Evolutionary conservation across 148 eudicot species (phyloP).

Genomic region (Salicornia ramosissima): DNA sequence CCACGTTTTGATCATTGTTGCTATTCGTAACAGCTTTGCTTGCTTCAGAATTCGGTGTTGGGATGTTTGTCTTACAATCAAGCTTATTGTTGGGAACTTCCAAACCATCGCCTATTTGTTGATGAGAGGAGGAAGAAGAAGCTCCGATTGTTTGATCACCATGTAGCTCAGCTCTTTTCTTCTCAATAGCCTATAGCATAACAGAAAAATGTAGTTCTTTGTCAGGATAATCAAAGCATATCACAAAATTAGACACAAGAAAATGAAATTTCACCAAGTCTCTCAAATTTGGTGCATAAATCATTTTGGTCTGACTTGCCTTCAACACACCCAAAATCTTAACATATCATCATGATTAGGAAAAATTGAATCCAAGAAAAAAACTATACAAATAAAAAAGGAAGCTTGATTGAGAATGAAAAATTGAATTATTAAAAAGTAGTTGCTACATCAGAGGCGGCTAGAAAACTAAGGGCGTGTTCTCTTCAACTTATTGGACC

Average conservation of each 20-base stretch:
- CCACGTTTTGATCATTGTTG: constrained; percentile 34
- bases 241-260: neutral
- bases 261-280: neutral
- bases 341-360: too few relatives aligned
- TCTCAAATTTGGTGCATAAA: too few relatives aligned
- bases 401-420: too few relatives aligned
- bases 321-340: too few relatives aligned
- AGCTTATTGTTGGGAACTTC: constrained; percentile 32
- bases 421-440: too few relatives aligned
- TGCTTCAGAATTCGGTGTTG: constrained; percentile 25
- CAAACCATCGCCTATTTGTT: constrained; percentile 9
- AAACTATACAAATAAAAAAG: too few relatives aligned
- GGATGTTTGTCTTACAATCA: constrained; percentile 28
- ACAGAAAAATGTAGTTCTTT: neutral
- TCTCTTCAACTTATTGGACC: too few relatives aligned
- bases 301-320: too few relatives aligned
- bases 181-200: constrained; percentile 50
- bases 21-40: constrained; percentile 27
- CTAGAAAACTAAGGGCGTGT: too few relatives aligned
- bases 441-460: too few relatives aligned
- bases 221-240: neutral
- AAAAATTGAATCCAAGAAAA: too few relatives aligned
- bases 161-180: constrained; percentile 42
- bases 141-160: constrained; percentile 9
- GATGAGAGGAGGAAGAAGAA: neutral